Evolutionary conservation across 139 green algal species (phyloP), one percentile per base, ranked within the genome.

Genomic region (Chlorella sp.): DNA sequence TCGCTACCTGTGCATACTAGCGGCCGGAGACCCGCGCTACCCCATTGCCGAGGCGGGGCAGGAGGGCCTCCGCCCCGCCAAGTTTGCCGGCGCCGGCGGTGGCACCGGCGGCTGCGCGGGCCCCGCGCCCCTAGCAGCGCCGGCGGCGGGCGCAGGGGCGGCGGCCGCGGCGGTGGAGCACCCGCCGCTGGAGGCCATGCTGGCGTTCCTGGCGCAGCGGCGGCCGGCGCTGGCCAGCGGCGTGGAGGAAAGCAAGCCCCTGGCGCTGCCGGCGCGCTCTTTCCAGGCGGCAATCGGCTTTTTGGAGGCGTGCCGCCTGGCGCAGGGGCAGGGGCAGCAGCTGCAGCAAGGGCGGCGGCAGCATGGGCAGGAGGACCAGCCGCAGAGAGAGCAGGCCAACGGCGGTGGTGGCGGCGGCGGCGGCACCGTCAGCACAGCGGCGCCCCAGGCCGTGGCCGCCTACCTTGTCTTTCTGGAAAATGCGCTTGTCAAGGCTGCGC

Each of bases 1-100:
- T 25, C 83, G 91, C 63, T 90, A 85, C 68, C 73, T 90, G 7
- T 87, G 83, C 67, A 76, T 90, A 0, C 66, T 95, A n/a, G 83
- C 78, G 0, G 79, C 87, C 0, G 86, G 79, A 2, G 91, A 95
- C 66, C n/a, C 62, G 14, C 88, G 88, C 62, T 84, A 89, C 35
- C 84, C 91, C 45, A 81, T 93, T 21, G 50, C 73, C 15, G 81
- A 87, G 58, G 86, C 77, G 6, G 83, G 66, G 5, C 33, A 69
- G 12, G 59, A 58, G 8, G 86, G 82, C 8, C 83, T 91, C 40
- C 53, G 77, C 53, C 73, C 73, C 31, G 41, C 60, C 55, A 83
- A 83, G 56, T 48, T 62, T 55, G 62, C 64, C 14, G 12, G 51
- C 2, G 53, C 29, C 6, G n/a, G 15, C 33, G 15, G 31, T 11